phyloP scores from a whole-genome alignment of 2,329 filamentous ascomycete genomes.

The Didymellaceae sp. region DNA sequence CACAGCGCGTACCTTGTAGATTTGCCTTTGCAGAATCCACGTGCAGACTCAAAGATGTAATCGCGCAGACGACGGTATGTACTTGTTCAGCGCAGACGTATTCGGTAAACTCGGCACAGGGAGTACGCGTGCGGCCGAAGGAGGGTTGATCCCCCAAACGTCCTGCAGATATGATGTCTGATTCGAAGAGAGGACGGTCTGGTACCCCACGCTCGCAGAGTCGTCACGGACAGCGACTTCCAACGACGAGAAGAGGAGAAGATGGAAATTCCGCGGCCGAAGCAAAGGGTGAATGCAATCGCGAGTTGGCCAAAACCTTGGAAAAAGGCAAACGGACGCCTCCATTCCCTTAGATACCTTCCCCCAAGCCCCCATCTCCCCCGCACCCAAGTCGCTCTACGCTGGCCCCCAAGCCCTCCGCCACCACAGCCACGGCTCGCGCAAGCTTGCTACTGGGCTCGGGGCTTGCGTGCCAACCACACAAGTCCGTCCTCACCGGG shows the following conservation, averaged over 20 bases:
- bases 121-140: constrained; percentile 4
- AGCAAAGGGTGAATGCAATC: background rate
- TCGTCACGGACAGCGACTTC: no score
- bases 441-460: background rate
- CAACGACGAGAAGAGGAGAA: background rate
- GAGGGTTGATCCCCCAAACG: constrained; percentile 2
- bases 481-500: no score
- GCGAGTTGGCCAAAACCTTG: no score
- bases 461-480: no score
- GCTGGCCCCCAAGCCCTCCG: constrained; percentile 13
- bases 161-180: no score
- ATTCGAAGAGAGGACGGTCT: no score
- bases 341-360: no score
- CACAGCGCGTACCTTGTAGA: background rate
- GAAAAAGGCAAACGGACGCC: no score
- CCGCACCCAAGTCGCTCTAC: constrained; percentile 8
- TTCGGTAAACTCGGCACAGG: constrained; percentile 16
- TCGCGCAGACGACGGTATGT: background rate
- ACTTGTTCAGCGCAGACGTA: background rate
- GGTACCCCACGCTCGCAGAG: no score
- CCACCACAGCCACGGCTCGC: constrained; percentile 17
- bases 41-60: no score
- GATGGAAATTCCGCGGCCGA: constrained; percentile 4
- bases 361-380: constrained; percentile 6
- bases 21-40: background rate